Conservation (phyloP, 108 stramenopile genomes). For the Mayamaea pseudoterrestris region DNA sequence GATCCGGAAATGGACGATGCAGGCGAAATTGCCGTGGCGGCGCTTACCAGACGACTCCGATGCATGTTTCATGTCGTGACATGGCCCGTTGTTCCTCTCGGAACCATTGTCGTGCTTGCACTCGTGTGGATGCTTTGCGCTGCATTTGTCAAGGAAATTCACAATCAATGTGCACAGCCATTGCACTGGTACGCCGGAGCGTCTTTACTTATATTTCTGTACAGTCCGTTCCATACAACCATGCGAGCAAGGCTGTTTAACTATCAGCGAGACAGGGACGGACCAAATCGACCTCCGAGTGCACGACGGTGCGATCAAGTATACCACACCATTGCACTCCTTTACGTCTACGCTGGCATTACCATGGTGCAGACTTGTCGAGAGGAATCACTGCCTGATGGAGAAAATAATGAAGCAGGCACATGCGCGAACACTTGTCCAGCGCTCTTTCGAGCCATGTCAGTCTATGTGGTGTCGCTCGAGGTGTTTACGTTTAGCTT, state of each 20-base stretch:
- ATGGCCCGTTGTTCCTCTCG: conserved; percentile 47
- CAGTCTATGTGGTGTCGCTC: conserved; percentile 28
- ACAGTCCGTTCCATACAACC: conserved; percentile 37
- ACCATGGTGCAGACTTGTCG: conserved; percentile 37
- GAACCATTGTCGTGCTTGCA: conserved; percentile 26
- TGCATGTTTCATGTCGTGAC: conserved; percentile 43
- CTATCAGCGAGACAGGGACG: conserved; percentile 40
- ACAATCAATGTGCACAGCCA: conserved; percentile 33
- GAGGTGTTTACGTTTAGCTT: conserved; percentile 46
- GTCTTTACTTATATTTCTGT: conserved; percentile 24
- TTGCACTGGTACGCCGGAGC: conserved; percentile 35
- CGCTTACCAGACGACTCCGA: conserved; percentile 32
- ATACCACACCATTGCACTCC: conserved; percentile 42
- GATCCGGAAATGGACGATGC: too few relatives aligned
- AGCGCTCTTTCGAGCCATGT: conserved; percentile 30
- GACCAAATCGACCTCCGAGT: conserved; percentile 35
- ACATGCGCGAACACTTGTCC: conserved; percentile 46
- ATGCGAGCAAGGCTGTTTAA: conserved; percentile 33
- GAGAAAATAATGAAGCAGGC: conserved; percentile 4
- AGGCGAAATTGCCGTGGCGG: conserved; percentile 10
- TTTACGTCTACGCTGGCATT: conserved; percentile 45
- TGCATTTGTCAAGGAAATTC: conserved; percentile 30
- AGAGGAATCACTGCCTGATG: conserved; percentile 15
- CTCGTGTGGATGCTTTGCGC: conserved; percentile 41
- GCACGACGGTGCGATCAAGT: conserved; percentile 51